Percentiles rank a stretch among this genome's conserved stretches.
Evolutionary conservation across 352 stramenopile species (phyloP).

Genomic region (Phytophthora europaea): DNA sequence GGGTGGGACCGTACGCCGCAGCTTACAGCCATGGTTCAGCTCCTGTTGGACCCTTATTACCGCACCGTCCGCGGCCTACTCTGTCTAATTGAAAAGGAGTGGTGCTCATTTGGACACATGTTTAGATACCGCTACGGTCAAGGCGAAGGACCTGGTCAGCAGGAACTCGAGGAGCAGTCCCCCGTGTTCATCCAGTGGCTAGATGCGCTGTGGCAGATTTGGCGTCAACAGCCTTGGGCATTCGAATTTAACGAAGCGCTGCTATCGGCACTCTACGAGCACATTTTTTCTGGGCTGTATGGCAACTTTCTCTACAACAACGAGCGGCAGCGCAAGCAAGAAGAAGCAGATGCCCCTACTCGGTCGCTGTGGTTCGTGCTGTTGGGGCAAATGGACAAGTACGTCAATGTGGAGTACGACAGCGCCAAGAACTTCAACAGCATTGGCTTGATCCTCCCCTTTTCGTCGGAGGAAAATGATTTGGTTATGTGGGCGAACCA

Average conservation of each 20-base stretch:
- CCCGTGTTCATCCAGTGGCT: slow-evolving; percentile 99
- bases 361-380: slow-evolving; percentile 80
- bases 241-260: slow-evolving; percentile 99
- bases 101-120: slow-evolving; percentile 99
- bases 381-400: slow-evolving; percentile 71
- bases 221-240: slow-evolving; percentile 95
- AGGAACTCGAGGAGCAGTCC: slow-evolving; percentile 97
- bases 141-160: slow-evolving; percentile 93
- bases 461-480: slow-evolving; percentile 86
- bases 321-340: slow-evolving; percentile 83
- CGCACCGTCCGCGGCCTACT: slow-evolving; percentile 96
- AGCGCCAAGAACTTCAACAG: slow-evolving; percentile 89
- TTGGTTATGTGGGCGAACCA: slow-evolving; percentile 88
- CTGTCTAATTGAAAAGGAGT: slow-evolving; percentile 99
- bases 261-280: slow-evolving; percentile 95
- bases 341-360: slow-evolving; percentile 69
- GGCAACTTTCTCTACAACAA: slow-evolving; percentile 99
- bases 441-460: slow-evolving; percentile 80
- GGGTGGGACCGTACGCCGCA: slow-evolving; percentile 99
- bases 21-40: slow-evolving; percentile 95
- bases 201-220: slow-evolving; percentile 98
- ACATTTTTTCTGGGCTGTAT: slow-evolving; percentile 97
- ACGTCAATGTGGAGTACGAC: slow-evolving; percentile 88
- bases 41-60: slow-evolving; percentile 99
- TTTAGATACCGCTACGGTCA: slow-evolving; percentile 98